Base-by-base conservation (phyloP, 495 filamentous ascomycete species). In the Aspergillus campestris region DNA sequence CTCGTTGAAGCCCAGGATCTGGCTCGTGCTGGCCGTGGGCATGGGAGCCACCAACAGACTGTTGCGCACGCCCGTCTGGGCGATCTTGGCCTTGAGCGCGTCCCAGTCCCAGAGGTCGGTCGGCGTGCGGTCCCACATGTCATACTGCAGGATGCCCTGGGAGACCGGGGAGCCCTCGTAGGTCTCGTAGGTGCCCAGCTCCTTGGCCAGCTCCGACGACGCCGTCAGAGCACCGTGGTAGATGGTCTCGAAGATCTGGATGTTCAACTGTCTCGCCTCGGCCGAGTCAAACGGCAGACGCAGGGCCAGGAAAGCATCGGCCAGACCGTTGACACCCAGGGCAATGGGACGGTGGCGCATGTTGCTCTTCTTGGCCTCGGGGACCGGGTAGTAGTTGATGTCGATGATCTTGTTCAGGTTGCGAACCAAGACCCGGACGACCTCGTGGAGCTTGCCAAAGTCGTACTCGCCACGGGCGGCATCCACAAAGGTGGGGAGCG, bases 401-500 rank as follows among this genome's bases (percentile, higher is more conserved):
- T 97, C 89, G 47, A 98, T 95, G 69, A 95, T 94, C 72, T 83
- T 91, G 81, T 98, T 98, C 55, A 98, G 67, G 64, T 97, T 98
- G 56, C 79, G 83, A 51, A 89, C 83, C 32, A 98, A 79, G 36
- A 95, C 84, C 63, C 89, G 86, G 33, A 81, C 80, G 50, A 97
- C 90, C 50, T 96, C 86, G 64, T 94, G 92, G 34, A 98, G 78
- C 73, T 90, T 95, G 64, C 86, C 72, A 69, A 98, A 98, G 78
- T 97, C 87, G 54, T 92, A 98, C 51, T 73, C 74, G 37, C 86
- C 87, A 42, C 82, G 77, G 52, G 73, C 74, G 57, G 88, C 78
- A 69, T 98, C 86, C 35, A 97, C 87, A 56, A 79, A 97, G 5
- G 84, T 82, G 8, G 92, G 89, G 3, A 98, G 79, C 43, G 92